Base-by-base conservation (phyloP, 1,284 basidiomycete genomes). In the Leccinum variabile region DNA sequence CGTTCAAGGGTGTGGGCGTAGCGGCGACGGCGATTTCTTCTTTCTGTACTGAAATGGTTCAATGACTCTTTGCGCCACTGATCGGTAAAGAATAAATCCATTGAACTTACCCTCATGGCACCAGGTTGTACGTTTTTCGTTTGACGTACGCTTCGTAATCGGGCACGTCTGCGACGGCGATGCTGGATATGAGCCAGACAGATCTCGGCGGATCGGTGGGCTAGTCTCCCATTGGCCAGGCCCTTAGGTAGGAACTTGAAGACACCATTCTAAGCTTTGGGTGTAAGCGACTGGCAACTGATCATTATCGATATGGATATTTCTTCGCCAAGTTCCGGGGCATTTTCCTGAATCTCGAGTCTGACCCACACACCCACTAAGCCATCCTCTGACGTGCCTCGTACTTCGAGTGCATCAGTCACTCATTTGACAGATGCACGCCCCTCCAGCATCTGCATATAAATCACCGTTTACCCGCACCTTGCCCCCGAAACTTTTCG, bases 101-200 rank as follows among this genome's bases (percentile, higher is more conserved):
- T 60, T 57, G 61, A 49, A 49, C 44, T 46, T 46, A 46, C 44
- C 18, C 18, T 49, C 54, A 22, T 18, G 32, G 32, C 32, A 41
- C 59, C 56, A 41, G 28, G 28, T 18, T 41, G 56, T 57, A 46
- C 28, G 28, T 30, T 30, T 30, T 30, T 32, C 10, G 33, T 35
- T 14, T 22, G 54, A 39, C 41, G 50, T 33, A 14, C 14, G 22
- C 22, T 16, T 44, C 37, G 55, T 66, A 56, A 65, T 44, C 14
- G 32, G 25, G 39, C 28, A 60, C 49, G 62, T 39, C 33, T 35
- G 16, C 32, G 46, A n/a, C 41, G 53, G 65, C 65, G 64, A 55
- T 33, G 62, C 25, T 33, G 67, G 53, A 44, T 39, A 39, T 54
- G n/a, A 25, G 41, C n/a, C 16, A 50, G 22, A 11, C 18, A 53